phyloP scores from a whole-genome alignment of 2,329 filamentous ascomycete species.

The Fusarium equiseti region DNA sequence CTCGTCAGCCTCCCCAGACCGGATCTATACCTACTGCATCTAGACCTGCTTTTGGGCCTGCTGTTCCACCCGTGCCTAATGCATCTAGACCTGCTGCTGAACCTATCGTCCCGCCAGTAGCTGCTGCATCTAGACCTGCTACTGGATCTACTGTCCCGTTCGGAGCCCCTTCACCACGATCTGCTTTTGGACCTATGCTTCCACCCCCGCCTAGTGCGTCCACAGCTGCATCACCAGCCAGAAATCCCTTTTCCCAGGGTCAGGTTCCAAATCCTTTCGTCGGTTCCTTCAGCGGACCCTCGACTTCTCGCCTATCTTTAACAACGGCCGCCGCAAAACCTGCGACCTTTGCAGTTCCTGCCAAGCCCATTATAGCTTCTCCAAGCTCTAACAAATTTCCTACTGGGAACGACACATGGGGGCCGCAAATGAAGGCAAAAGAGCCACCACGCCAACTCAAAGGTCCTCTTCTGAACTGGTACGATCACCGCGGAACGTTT shows the following conservation, averaged over 20 bases:
- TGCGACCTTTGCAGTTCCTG: background rate
- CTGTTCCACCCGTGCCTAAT: no score
- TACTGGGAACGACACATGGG: background rate
- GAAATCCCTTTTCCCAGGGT: background rate
- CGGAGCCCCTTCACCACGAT: background rate
- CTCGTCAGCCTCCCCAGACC: background rate
- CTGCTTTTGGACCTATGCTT: background rate
- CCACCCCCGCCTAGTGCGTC: background rate
- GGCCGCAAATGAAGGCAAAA: background rate
- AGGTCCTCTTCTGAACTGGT: constrained; percentile 29
- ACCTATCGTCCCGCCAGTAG: no score
- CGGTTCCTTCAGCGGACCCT: background rate
- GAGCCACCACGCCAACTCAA: constrained; percentile 23
- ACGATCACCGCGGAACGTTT: constrained; percentile 17
- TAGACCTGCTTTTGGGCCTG: background rate
- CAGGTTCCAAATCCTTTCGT: background rate
- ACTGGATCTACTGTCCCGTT: background rate
- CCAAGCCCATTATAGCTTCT: background rate
- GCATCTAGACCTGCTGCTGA: background rate
- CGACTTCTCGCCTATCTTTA: background rate
- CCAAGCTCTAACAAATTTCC: background rate
- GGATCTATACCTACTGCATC: background rate
- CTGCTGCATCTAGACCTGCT: no score
- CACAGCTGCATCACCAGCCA: background rate
- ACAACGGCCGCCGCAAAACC: background rate